Conservation (phyloP, 73 alveolate genomes). For the Tetrahymena thermophila region DNA sequence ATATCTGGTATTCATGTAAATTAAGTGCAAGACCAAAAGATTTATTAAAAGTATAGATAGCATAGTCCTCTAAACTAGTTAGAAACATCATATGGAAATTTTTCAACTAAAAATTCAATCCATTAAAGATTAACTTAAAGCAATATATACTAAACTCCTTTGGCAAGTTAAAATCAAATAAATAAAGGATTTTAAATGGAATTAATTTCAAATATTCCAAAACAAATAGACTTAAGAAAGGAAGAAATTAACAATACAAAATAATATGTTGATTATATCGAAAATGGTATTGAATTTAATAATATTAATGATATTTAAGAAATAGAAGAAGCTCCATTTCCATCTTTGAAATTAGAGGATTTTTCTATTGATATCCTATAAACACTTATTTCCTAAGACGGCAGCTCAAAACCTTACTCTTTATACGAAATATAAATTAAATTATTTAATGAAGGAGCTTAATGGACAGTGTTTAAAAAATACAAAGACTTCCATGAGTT, state of each 20-base stretch:
- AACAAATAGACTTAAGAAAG: not conserved
- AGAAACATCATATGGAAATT: not conserved
- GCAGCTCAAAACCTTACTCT: not conserved
- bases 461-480: slow-evolving; percentile 43
- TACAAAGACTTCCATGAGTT: slow-evolving; percentile 51
- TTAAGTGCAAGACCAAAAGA: not conserved
- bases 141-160: not conserved
- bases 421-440: not conserved
- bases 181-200: not conserved
- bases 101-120: not conserved
- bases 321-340: not conserved
- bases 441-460: slow-evolving; percentile 8
- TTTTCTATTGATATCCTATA: not conserved
- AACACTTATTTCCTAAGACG: not conserved
- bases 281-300: not conserved
- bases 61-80: not conserved
- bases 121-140: not conserved
- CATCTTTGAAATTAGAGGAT: not conserved
- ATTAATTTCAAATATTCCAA: not conserved
- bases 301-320: not conserved
- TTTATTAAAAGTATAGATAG: not conserved
- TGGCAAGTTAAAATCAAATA: not conserved
- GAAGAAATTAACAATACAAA: not conserved
- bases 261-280: not conserved
- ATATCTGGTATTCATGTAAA: not conserved